These are phyloP conservation scores for Schizosaccharomyces osmophilus DNA, from an alignment of 805 yeast genomes.

Conservation along the genomic window DNA sequence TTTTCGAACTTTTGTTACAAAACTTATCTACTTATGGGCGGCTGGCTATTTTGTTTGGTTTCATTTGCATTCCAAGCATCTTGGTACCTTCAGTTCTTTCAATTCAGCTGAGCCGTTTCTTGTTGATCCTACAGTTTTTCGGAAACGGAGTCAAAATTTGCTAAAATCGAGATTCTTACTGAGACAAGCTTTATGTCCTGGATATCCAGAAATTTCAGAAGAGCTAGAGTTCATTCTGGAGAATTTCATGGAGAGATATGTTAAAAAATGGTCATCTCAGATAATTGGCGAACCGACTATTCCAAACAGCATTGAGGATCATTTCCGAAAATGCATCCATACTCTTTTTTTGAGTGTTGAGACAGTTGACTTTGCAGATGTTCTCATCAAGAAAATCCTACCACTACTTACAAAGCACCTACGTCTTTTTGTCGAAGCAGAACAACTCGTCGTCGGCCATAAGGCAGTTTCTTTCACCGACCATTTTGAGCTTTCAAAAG, in stretches of 20 bases:
- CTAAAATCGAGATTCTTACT: not conserved
- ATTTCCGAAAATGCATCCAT: not conserved
- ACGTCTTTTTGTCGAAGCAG: not conserved
- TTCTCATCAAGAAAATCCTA: not conserved
- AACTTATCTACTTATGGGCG: not conserved
- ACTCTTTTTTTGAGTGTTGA: not conserved
- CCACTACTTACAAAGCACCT: not conserved
- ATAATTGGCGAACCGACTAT: not conserved
- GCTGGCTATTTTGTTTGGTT: not conserved
- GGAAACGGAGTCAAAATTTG: not conserved
- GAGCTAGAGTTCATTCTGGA: not conserved
- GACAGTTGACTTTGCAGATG: not conserved
- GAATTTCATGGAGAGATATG: not conserved
- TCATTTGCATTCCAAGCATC: not conserved
- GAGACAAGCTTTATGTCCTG: not conserved
- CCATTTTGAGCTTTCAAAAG: not conserved
- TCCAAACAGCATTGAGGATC: not conserved
- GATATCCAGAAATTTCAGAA: not conserved
- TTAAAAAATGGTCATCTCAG: not conserved
- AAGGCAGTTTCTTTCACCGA: slow-evolving; percentile 1
- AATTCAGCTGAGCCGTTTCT: not conserved
- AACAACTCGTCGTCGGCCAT: not conserved
- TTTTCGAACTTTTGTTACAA: not conserved
- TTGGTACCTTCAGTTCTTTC: not conserved
- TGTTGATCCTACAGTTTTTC: not conserved